phyloP scores from a whole-genome alignment of 331 rosid genomes.

The Quercus lobata region DNA sequence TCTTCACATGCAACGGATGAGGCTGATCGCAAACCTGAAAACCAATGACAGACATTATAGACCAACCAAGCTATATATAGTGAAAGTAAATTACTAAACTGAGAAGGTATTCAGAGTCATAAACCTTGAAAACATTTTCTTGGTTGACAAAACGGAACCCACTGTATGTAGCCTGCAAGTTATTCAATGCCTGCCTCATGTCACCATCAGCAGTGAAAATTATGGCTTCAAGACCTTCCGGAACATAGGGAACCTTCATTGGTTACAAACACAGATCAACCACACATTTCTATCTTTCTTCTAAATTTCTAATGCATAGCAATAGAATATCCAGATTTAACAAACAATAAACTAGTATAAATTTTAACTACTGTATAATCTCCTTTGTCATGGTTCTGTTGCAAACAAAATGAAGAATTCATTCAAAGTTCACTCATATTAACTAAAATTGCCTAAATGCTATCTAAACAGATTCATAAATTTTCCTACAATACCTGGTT shows the following conservation, averaged over 20 bases:
- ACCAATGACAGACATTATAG: slow-evolving; percentile 17
- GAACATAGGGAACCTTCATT: slow-evolving; percentile 91
- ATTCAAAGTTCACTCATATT: neutral
- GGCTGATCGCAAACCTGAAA: slow-evolving; percentile 96
- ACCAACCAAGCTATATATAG: neutral
- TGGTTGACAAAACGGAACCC: slow-evolving; percentile 97
- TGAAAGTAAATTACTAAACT: neutral
- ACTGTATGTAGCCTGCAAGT: slow-evolving; percentile 92
- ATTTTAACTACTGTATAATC: slow-evolving; percentile 7
- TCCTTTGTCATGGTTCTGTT: slow-evolving; percentile 8
- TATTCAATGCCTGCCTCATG: slow-evolving; percentile 98
- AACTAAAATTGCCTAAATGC: slow-evolving; percentile 12
- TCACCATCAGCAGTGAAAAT: slow-evolving; percentile 99
- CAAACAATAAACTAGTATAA: neutral
- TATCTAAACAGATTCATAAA: neutral
- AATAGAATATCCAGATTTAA: neutral
- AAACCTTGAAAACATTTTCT: slow-evolving; percentile 92
- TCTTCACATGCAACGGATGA: slow-evolving; percentile 94
- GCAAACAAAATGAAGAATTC: slow-evolving; percentile 17
- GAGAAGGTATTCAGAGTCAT: neutral
- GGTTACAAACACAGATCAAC: slow-evolving; percentile 13
- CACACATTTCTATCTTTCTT: neutral
- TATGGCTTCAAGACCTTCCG: slow-evolving; percentile 97
- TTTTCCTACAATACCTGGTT: neutral
- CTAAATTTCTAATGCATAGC: slow-evolving; percentile 4